Base-by-base conservation (phyloP, 1,139 yeast genomes). In the Hanseniaspora sp. region DNA sequence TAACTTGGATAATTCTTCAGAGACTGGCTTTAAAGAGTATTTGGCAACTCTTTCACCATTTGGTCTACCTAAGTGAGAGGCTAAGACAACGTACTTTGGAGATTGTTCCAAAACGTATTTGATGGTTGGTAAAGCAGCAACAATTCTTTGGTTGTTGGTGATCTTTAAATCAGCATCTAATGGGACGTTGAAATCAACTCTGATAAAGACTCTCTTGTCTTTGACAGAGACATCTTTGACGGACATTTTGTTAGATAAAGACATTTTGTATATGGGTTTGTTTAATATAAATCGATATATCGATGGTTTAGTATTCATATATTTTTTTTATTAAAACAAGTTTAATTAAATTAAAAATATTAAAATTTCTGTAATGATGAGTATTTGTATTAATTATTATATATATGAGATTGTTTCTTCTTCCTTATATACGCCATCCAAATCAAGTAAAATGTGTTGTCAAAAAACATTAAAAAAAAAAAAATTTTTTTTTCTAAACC, bases 61-160 rank as follows among this genome's bases (percentile, higher is more conserved):
- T 71, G 97, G 97, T 76, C 97, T 86, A 65, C 97, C 97, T 71
- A 90, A 79, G 72, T 90, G 97, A 58, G 96, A 88, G 60, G 96
- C 96, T 66, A 90, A 80, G 62, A 92, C 75, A 60, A 90, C 82
- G 60, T 82, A 86, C 78, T 85, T 86, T 69, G 97, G 95, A 67
- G 84, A 80, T 63, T 88, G 82, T 67, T 86, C 90, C 70, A 84
- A 74, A 56, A 92, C 96, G 69, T 88, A 88, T 74, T 90, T 74
- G 76, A 90, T 90, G 62, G 97, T 88, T 71, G 97, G 97, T 66
- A 90, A 76, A 61, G 97, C 97, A 70, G 96, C 97, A 64, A 87
- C 96, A 70, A 90, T 92, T 75, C 97, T 83, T 77, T 90, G 96
- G 76, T 90, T 90, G 82, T 92, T 90, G 77, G 97, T 92, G 79